A percentile compares a stretch with the other conserved stretches of the same genome.
Evolutionary conservation across 2,329 filamentous ascomycete genomes (phyloP).

Genomic region (Exophiala dermatitidis): DNA sequence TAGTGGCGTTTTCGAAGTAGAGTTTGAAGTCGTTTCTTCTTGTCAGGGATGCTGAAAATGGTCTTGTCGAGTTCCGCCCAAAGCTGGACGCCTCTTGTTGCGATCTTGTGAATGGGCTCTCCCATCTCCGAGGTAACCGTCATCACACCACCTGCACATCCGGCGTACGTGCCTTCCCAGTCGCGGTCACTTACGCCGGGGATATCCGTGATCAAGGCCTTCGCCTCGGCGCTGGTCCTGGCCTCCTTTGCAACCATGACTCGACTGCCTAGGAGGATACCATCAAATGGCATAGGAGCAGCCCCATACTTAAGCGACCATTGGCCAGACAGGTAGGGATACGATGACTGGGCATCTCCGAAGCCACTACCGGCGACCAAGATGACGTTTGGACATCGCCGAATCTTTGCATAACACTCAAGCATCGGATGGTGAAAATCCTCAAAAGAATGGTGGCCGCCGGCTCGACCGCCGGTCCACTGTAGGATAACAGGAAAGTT

Average conservation of each 20-base stretch:
- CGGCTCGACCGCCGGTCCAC: conserved; percentile 90
- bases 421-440: conserved; percentile 91
- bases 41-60: conserved; percentile 83
- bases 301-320: conserved; percentile 87
- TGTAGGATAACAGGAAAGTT: conserved; percentile 87
- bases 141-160: conserved; percentile 83
- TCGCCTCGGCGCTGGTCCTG: conserved; percentile 76
- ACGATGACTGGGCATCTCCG: conserved; percentile 81
- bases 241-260: conserved; percentile 95
- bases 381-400: conserved; percentile 78
- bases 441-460: conserved; percentile 90
- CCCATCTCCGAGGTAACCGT: conserved; percentile 99
- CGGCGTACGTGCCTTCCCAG: conserved; percentile 93
- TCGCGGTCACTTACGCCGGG: conserved; percentile 71
- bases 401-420: conserved; percentile 83
- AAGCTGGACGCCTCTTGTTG: conserved; percentile 89
- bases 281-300: conserved; percentile 89
- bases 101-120: conserved; percentile 97
- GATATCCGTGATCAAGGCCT: conserved; percentile 83
- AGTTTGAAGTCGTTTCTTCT: conserved; percentile 82
- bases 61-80: conserved; percentile 99
- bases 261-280: conserved; percentile 80
- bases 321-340: conserved; percentile 80
- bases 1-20: conserved; percentile 81
- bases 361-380: conserved; percentile 88